These are phyloP conservation scores for Maudiozyma bulderi DNA, from an alignment of 805 yeast genomes.

Conservation along the genomic window DNA sequence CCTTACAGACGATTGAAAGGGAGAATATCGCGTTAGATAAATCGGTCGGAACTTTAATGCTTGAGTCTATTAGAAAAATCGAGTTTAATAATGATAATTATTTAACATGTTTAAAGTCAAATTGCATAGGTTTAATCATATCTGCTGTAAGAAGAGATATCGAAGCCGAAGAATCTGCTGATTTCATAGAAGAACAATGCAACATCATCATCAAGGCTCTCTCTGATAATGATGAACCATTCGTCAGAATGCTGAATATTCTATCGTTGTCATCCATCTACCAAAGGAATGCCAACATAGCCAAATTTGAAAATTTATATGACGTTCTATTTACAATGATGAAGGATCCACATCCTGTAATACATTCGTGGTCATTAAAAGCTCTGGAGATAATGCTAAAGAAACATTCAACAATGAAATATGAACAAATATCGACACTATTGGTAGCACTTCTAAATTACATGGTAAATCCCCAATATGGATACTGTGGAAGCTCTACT, in stretches of 20 bases:
- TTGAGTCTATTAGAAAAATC: slow-evolving; percentile 42
- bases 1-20: slow-evolving; percentile 24
- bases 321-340: slow-evolving; percentile 52
- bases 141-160: slow-evolving; percentile 24
- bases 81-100: slow-evolving; percentile 32
- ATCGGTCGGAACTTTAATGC: slow-evolving; percentile 35
- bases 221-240: slow-evolving; percentile 56
- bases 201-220: slow-evolving; percentile 54
- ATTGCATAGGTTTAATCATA: slow-evolving; percentile 46
- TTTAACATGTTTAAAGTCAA: slow-evolving; percentile 42
- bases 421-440: slow-evolving; percentile 35
- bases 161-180: slow-evolving; percentile 4
- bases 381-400: slow-evolving; percentile 49
- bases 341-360: slow-evolving; percentile 76
- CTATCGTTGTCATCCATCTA: slow-evolving; percentile 41
- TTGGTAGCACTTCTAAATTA: slow-evolving; percentile 33
- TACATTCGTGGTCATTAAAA: slow-evolving; percentile 63
- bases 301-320: slow-evolving; percentile 37
- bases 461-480: slow-evolving; percentile 41
- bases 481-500: slow-evolving; percentile 35
- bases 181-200: slow-evolving; percentile 32
- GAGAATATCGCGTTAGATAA: slow-evolving; percentile 22
- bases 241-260: slow-evolving; percentile 49
- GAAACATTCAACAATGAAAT: slow-evolving; percentile 41
- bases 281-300: slow-evolving; percentile 30